These are phyloP conservation scores for Amylostereum areolatum DNA, from an alignment of 1,284 basidiomycete species.

Conservation along the genomic window DNA sequence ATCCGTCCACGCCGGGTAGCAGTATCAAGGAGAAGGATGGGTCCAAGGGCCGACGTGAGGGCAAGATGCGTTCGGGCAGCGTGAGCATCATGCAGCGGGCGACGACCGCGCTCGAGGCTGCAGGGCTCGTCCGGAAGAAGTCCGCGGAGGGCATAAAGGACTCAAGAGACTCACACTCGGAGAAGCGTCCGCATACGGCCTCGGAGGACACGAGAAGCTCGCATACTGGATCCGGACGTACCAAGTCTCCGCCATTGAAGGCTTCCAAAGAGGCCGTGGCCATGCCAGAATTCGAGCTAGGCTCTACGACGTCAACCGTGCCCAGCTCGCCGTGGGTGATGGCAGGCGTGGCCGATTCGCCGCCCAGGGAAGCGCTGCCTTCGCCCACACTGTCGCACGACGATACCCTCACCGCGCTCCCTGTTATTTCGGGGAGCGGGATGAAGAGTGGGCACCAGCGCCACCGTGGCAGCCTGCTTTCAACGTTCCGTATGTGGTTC, in stretches of 20 bases:
- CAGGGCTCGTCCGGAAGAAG: constrained; percentile 76
- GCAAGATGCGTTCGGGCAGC: constrained; percentile 71
- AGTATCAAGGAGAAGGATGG: constrained; percentile 39
- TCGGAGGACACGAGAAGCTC: constrained; percentile 34
- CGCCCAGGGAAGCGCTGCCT: constrained; percentile 27
- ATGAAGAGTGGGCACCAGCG: constrained; percentile 31
- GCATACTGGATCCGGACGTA: constrained; percentile 38
- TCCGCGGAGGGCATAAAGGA: constrained; percentile 65
- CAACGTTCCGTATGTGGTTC: constrained; percentile 75
- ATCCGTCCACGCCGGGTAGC: constrained; percentile 59
- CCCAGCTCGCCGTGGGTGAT: constrained; percentile 71
- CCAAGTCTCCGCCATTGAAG: constrained; percentile 63
- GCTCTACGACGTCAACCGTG: constrained; percentile 30
- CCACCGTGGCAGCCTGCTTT: constrained; percentile 65
- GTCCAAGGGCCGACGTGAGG: constrained; percentile 37
- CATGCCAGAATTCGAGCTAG: constrained; percentile 33
- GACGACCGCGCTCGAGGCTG: constrained; percentile 80
- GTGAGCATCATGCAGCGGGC: constrained; percentile 93
- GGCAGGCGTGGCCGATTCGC: constrained; percentile 39
- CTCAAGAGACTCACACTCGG: no score
- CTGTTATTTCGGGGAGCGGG: constrained; percentile 39
- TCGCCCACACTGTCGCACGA: constrained; percentile 51
- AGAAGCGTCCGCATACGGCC: no score
- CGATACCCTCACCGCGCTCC: constrained; percentile 47
- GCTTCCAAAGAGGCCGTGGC: constrained; percentile 42